phyloP scores from a whole-genome alignment of 768 basidiomycete species.

The Mrakia blollopis region DNA sequence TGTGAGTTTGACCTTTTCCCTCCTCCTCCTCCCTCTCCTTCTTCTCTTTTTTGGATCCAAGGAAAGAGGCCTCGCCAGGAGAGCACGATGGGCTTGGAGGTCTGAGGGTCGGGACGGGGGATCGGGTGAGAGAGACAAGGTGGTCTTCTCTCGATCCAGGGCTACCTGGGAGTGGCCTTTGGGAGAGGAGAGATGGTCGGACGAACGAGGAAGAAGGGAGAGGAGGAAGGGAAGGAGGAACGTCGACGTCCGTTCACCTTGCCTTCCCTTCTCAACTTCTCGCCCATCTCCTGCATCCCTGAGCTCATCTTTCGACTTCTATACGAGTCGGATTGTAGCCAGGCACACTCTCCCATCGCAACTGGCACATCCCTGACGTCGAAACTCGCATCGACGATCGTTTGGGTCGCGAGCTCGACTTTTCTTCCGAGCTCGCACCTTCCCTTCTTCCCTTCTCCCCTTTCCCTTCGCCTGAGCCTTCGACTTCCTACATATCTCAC shows the following conservation, averaged over 20 bases:
- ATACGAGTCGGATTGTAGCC: too few relatives aligned
- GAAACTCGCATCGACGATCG: not conserved
- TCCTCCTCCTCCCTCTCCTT: not conserved
- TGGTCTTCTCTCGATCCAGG: too few relatives aligned
- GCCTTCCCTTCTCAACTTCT: not conserved
- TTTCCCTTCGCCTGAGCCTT: not conserved
- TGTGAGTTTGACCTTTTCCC: constrained; percentile 23
- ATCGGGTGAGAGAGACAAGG: too few relatives aligned
- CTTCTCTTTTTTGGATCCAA: not conserved
- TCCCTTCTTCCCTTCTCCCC: not conserved
- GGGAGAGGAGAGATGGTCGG: too few relatives aligned
- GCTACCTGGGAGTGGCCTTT: too few relatives aligned
- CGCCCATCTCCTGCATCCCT: not conserved
- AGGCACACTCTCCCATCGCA: too few relatives aligned
- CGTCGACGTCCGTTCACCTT: not conserved
- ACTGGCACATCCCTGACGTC: too few relatives aligned
- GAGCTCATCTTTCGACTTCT: not conserved
- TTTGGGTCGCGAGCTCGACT: not conserved
- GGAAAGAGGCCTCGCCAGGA: too few relatives aligned
- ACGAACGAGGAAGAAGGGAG: too few relatives aligned
- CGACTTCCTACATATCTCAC: not conserved
- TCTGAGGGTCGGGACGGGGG: too few relatives aligned
- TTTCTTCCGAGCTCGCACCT: not conserved
- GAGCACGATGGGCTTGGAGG: too few relatives aligned
- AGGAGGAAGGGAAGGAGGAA: too few relatives aligned